A percentile compares a stretch with the other conserved stretches of the same genome.
These are phyloP conservation scores for Daldinia sp. DNA, from an alignment of 2,329 filamentous ascomycete genomes.

Conservation along the genomic window DNA sequence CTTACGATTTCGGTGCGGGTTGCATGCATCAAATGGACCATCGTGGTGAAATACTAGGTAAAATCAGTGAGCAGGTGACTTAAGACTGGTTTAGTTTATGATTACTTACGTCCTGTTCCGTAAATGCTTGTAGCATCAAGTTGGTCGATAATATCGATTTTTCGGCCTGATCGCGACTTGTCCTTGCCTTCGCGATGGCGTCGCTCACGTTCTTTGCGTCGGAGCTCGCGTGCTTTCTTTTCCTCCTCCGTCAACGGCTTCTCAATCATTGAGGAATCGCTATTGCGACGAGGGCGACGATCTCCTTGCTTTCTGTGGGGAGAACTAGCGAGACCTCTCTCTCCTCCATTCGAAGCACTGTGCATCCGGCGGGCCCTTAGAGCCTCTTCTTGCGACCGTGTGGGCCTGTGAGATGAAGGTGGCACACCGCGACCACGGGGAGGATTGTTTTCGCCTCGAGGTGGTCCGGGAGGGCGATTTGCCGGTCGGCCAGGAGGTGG, in stretches of 20 bases:
- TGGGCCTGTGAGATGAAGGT: slow-evolving; percentile 69
- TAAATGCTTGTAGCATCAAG: slow-evolving; percentile 97
- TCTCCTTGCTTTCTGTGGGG: slow-evolving; percentile 55
- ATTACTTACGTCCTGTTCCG: slow-evolving; percentile 82
- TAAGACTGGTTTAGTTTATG: neutral
- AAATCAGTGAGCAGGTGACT: slow-evolving; percentile 19
- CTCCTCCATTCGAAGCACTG: slow-evolving; percentile 50
- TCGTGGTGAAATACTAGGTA: slow-evolving; percentile 92
- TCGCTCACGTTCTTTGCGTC: slow-evolving; percentile 65
- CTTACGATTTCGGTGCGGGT: slow-evolving; percentile 91
- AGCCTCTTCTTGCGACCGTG: slow-evolving; percentile 75
- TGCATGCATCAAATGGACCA: slow-evolving; percentile 95
- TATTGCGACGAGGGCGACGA: slow-evolving; percentile 76
- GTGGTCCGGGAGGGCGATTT: slow-evolving; percentile 57
- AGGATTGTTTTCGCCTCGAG: slow-evolving; percentile 62
- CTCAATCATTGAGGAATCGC: slow-evolving; percentile 80
- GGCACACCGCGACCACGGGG: slow-evolving; percentile 59
- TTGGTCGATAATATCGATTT: slow-evolving; percentile 93
- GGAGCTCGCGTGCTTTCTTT: slow-evolving; percentile 62
- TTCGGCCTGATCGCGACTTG: slow-evolving; percentile 60
- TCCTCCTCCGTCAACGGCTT: slow-evolving; percentile 71
- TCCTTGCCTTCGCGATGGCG: slow-evolving; percentile 66
- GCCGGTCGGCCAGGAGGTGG: slow-evolving; percentile 50
- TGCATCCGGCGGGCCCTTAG: slow-evolving; percentile 62
- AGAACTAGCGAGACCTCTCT: slow-evolving; percentile 53